Conservation (phyloP, 1,284 basidiomycete genomes). For the Trichosporon sp. region DNA sequence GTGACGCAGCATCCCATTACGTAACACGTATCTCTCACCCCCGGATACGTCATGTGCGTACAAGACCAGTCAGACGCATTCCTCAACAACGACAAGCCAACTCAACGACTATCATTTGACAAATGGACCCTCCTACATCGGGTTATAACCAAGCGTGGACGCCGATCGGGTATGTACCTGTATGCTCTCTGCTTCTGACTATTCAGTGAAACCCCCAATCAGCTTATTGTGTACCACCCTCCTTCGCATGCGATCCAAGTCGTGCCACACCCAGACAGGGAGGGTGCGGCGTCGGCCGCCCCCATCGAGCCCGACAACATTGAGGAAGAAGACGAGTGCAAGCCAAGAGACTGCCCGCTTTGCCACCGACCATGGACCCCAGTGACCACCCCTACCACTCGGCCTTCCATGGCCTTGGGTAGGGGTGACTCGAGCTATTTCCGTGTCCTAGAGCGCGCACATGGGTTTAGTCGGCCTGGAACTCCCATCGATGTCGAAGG, state of each 20-base stretch:
- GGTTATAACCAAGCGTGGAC: conserved; percentile 20
- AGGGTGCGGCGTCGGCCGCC: not conserved
- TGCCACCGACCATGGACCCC: conserved; percentile 28
- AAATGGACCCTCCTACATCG: not conserved
- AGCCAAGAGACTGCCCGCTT: conserved; percentile 29
- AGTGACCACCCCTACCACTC: not conserved
- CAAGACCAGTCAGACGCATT: not conserved
- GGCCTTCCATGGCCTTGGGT: not conserved
- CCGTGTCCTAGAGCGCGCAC: conserved; percentile 41
- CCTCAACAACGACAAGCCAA: not conserved
- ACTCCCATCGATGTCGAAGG: conserved; percentile 22
- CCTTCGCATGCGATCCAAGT: conserved; percentile 78
- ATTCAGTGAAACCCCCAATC: conserved; percentile 60
- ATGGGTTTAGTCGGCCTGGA: conserved; percentile 40
- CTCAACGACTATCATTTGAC: not conserved
- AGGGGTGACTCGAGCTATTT: conserved; percentile 29
- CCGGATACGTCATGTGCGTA: not conserved
- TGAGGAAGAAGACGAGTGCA: not conserved
- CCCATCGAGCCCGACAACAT: not conserved
- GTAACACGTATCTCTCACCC: not conserved
- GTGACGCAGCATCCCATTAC: not conserved
- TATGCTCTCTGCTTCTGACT: not conserved
- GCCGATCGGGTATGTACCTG: conserved; percentile 25
- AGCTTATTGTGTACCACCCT: conserved; percentile 82
- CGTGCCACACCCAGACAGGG: conserved; percentile 16